These are phyloP conservation scores for Pseudonitzschia multiseries DNA, from an alignment of 108 stramenopile species.

Conservation along the genomic window DNA sequence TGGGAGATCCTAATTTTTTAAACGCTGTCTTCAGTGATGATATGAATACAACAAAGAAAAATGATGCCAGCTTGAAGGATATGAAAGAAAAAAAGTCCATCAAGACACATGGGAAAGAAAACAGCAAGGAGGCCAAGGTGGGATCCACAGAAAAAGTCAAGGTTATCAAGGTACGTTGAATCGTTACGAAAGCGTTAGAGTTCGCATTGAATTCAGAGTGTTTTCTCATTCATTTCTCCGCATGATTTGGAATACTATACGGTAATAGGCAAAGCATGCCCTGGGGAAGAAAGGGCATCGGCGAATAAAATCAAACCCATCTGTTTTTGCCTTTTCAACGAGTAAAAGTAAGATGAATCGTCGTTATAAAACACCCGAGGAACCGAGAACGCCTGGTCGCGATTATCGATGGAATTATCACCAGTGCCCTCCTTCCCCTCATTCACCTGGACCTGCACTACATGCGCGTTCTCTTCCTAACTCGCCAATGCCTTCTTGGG, in stretches of 20 bases:
- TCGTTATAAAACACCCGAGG: background rate
- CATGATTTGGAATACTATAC: background rate
- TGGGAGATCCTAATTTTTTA: conserved; percentile 65
- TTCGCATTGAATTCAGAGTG: background rate
- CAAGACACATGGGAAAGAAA: conserved; percentile 14
- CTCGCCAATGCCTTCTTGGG: conserved; percentile 35
- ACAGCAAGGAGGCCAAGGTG: background rate
- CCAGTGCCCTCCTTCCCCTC: conserved; percentile 25
- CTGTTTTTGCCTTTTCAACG: conserved; percentile 4
- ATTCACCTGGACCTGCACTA: conserved; percentile 22
- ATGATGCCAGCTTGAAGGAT: background rate
- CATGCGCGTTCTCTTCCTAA: conserved; percentile 26
- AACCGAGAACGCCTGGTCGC: conserved; percentile 14
- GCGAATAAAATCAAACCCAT: conserved; percentile 34
- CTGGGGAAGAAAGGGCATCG: conserved; percentile 33
- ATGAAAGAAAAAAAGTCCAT: conserved; percentile 11
- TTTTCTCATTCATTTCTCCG: conserved; percentile 9
- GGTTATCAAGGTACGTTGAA: conserved; percentile 4
- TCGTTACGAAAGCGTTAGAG: background rate
- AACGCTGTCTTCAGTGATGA: conserved; percentile 55
- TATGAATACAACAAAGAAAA: conserved; percentile 9
- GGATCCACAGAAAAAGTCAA: conserved; percentile 1
- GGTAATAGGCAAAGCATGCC: conserved; percentile 12
- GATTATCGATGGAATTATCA: conserved; percentile 13
- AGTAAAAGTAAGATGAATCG: background rate